Base-by-base conservation (phyloP, 805 yeast species). In the Metschnikowia corniflorae region DNA sequence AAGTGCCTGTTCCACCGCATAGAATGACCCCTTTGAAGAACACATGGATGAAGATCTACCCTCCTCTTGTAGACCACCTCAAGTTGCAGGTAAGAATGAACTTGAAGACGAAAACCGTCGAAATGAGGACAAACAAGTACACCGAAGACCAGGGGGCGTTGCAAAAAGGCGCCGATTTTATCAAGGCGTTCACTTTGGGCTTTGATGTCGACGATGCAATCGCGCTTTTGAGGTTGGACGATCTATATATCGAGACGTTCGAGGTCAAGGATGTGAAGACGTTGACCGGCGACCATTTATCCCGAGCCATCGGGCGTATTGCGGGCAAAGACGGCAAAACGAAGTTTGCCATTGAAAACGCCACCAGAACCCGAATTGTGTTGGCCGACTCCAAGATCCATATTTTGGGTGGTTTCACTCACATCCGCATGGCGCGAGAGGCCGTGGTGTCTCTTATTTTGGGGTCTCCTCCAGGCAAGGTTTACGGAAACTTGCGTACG, bases 301-400 rank as follows among this genome's bases (percentile, higher is more conserved):
- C 96, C 35, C 82, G 99, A 75, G 98, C 99, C 6, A 93, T 93
- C 60, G 99, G 98, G 56, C 87, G 99, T 75, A 93, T 93, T 63
- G 98, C 99, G 10, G 99, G 99, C 63, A 94, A 93, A 59, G 99
- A 93, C 59, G 99, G 99, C 57, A 91, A 89, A 65, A 93, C 97
- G 44, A 93, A 91, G 68, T 93, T 91, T 62, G 97, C 98, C 21
- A 93, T 93, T 57, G 99, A 93, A 65, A 93, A 93, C 58, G 97
- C 98, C 13, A 91, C 97, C 16, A 79, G 97, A 68, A 93, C 99
- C 9, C 83, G 99, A 71, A 89, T 93, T 28, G 99, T 93, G 17
- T 72, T 93, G 49, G 99, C 99, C 0, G 99, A 93, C 63, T 78
- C 94, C 30, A 93, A 91, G 61, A 89, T 93, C 54, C 98, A 93